phyloP scores from a whole-genome alignment of 2,329 filamentous ascomycete genomes.

The Chrysoporthe puriensis region DNA sequence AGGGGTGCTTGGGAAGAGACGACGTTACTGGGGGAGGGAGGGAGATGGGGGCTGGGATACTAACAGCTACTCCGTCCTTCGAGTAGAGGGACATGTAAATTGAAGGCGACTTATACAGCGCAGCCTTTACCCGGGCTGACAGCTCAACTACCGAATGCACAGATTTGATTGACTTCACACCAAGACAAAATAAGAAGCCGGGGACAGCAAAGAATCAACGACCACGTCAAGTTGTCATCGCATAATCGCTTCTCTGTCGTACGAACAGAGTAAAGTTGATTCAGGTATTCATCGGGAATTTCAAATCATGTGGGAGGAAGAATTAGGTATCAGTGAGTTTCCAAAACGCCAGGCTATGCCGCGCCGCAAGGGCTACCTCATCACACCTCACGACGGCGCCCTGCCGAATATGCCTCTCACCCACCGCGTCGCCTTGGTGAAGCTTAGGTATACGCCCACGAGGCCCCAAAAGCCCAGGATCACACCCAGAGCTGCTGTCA shows the following conservation, averaged over 20 bases:
- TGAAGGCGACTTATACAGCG: too few relatives aligned
- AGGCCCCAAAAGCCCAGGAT: constrained; percentile 54
- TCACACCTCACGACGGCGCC: constrained; percentile 1
- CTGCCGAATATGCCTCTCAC: constrained; percentile 21
- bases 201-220: background rate
- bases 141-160: too few relatives aligned
- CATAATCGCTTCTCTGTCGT: background rate
- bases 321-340: background rate
- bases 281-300: background rate
- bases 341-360: background rate
- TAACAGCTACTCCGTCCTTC: background rate
- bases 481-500: constrained; percentile 49
- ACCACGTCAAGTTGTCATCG: background rate
- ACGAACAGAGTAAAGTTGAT: background rate
- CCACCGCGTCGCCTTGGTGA: constrained; percentile 51
- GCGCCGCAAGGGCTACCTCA: background rate
- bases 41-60: background rate
- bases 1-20: background rate
- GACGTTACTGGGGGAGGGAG: background rate
- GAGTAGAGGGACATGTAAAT: background rate
- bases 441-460: constrained; percentile 53
- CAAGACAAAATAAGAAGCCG: background rate
- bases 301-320: background rate
- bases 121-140: too few relatives aligned
- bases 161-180: background rate